A percentile compares a stretch with the other conserved stretches of the same genome.
Evolutionary conservation across 2,329 filamentous ascomycete species (phyloP).

Genomic region (Penicillium psychrosexuale): DNA sequence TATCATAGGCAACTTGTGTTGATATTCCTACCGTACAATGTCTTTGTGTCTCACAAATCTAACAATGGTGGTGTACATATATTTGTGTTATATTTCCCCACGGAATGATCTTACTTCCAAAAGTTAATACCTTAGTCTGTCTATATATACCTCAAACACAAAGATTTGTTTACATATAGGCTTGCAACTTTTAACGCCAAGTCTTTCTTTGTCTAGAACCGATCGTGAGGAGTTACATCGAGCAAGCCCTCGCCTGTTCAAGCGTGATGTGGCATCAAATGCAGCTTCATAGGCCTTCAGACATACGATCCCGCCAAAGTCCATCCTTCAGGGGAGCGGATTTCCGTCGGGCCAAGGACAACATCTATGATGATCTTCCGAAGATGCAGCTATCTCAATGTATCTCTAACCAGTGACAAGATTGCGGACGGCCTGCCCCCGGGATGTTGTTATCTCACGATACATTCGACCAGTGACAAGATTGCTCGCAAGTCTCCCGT

Average conservation of each 20-base stretch:
- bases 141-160: background rate
- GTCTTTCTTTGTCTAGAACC: background rate
- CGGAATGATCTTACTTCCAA: background rate
- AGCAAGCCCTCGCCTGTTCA: background rate
- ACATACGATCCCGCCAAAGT: too few relatives aligned
- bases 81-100: background rate
- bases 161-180: too few relatives aligned
- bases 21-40: too few relatives aligned
- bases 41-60: background rate
- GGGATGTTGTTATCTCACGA: background rate
- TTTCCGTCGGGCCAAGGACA: slow-evolving; percentile 27
- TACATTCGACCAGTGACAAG: slow-evolving; percentile 5
- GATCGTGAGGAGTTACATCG: slow-evolving; percentile 5
- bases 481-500: background rate
- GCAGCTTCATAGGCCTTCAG: background rate
- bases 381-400: background rate
- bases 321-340: slow-evolving; percentile 9
- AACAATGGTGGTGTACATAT: background rate
- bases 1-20: background rate
- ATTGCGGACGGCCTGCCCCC: background rate
- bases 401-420: slow-evolving; percentile 13
- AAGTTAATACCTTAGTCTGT: background rate
- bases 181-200: background rate
- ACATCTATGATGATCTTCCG: background rate
- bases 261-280: background rate